These are phyloP conservation scores for Russula emetica DNA, from an alignment of 768 basidiomycete species.

Conservation along the genomic window DNA sequence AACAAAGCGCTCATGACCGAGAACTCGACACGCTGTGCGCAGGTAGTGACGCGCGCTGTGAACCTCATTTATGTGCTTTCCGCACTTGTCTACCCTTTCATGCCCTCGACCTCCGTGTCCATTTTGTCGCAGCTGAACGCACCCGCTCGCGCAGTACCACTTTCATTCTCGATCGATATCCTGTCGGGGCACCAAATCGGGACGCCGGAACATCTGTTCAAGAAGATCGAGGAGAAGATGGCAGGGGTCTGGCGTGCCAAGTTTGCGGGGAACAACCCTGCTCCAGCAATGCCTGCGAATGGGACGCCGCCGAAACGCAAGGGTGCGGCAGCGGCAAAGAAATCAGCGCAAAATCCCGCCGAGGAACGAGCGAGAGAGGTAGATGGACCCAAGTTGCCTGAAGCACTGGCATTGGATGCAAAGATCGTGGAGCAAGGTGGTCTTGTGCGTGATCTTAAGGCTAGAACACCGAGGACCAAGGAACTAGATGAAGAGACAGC, in stretches of 20 bases:
- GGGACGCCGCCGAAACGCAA: slow-evolving; percentile 49
- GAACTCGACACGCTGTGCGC: slow-evolving; percentile 80
- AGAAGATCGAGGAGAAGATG: slow-evolving; percentile 88
- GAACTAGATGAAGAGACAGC: slow-evolving; percentile 61
- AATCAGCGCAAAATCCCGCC: slow-evolving; percentile 44
- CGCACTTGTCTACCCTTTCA: slow-evolving; percentile 87
- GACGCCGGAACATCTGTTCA: slow-evolving; percentile 86
- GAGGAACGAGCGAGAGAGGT: slow-evolving; percentile 34
- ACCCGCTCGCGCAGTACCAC: slow-evolving; percentile 75
- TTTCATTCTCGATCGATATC: slow-evolving; percentile 71
- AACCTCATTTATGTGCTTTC: slow-evolving; percentile 92
- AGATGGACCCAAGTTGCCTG: slow-evolving; percentile 63
- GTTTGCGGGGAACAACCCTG: slow-evolving; percentile 66
- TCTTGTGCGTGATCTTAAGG: slow-evolving; percentile 67
- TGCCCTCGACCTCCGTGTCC: slow-evolving; percentile 82
- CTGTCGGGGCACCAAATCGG: slow-evolving; percentile 83
- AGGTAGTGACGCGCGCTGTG: slow-evolving; percentile 83
- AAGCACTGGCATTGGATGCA: slow-evolving; percentile 66
- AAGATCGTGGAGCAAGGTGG: slow-evolving; percentile 75
- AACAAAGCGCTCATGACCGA: slow-evolving; percentile 83
- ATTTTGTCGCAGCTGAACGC: slow-evolving; percentile 89
- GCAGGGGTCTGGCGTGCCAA: slow-evolving; percentile 73
- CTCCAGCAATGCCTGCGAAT: slow-evolving; percentile 35
- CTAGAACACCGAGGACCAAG: slow-evolving; percentile 51
- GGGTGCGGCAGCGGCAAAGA: slow-evolving; percentile 42